Evolutionary conservation across 192 early-diverging fungal species (phyloP).

Genomic region (Backusella macrospora): DNA sequence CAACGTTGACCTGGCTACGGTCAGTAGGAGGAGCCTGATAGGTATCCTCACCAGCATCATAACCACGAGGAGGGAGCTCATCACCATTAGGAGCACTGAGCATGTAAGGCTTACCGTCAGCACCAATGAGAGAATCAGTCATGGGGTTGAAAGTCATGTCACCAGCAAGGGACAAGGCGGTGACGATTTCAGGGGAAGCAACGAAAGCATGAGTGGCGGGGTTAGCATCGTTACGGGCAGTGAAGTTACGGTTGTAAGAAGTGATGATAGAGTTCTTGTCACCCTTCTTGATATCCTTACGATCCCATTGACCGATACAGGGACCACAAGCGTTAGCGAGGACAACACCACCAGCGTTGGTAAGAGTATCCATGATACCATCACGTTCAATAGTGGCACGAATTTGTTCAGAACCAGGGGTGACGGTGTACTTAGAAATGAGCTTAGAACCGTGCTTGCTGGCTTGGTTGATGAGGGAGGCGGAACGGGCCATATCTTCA

Average conservation of each 20-base stretch:
- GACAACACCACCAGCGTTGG: slow-evolving; percentile 81
- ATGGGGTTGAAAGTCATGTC: slow-evolving; percentile 93
- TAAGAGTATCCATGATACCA: slow-evolving; percentile 78
- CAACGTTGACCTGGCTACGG: slow-evolving; percentile 72
- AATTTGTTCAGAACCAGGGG: slow-evolving; percentile 97
- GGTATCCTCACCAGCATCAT: slow-evolving; percentile 92
- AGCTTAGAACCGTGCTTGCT: slow-evolving; percentile 76
- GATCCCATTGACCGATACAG: slow-evolving; percentile 99
- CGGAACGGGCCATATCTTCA: slow-evolving; percentile 95
- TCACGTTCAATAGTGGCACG: slow-evolving; percentile 95
- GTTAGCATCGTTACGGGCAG: slow-evolving; percentile 98
- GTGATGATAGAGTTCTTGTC: slow-evolving; percentile 98
- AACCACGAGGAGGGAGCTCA: slow-evolving; percentile 91
- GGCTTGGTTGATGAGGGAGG: slow-evolving; percentile 86
- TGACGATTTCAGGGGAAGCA: slow-evolving; percentile 90
- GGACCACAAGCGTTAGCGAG: slow-evolving; percentile 98
- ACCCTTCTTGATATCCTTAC: slow-evolving; percentile 94
- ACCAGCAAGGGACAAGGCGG: slow-evolving; percentile 95
- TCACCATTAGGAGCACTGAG: slow-evolving; percentile 82
- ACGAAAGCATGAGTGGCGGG: slow-evolving; percentile 96
- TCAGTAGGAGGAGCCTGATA: slow-evolving; percentile 93
- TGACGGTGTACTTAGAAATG: slow-evolving; percentile 87
- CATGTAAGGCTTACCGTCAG: slow-evolving; percentile 94
- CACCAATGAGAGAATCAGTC: slow-evolving; percentile 84
- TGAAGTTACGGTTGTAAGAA: slow-evolving; percentile 99